Base-by-base conservation (phyloP, 495 filamentous ascomycete genomes). In the Haplographium delicatum region DNA sequence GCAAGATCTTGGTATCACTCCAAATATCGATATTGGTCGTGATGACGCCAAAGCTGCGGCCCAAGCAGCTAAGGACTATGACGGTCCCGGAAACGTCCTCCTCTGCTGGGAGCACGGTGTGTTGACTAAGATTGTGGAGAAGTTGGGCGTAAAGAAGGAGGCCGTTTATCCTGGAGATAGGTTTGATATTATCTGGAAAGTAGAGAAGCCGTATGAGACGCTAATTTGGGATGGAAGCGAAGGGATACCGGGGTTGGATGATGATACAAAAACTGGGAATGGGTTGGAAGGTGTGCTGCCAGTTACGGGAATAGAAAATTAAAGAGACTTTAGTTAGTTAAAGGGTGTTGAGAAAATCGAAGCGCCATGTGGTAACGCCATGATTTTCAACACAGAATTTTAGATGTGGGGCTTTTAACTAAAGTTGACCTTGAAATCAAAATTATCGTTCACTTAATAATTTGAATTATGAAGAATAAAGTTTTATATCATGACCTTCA, bases 91-190 rank as follows among this genome's bases (percentile, higher is more conserved):
- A 24, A 81, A 81, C 54, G 72, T 81, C 8, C 58, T 81, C 5
- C 71, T 81, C 37, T 81, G 75, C 65, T 81, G 78, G 78, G 70
- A 81, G 41, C 33, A 44, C 33, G 18, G 30, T 9, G 47, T 26
- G 7, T 24, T 56, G 77, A 34, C 69, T 64, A 67, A 73, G 55
- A 74, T 80, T 30, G 51, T 51, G 9, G 34, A 28, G 1, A 34
- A 25, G 0, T 27, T 68, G 0, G 59, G 62, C 55, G 66, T 68
- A 28, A 58, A 59, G 63, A 47, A 50, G 15, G 19, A 49, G 20
- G 31, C 57, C 68, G 39, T 54, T 59, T 64, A 59, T 33, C 60
- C 57, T 1, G 27, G 28, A 15, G 47, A 53, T 52, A 64, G 70
- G 3, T 72, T 65, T 35, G 66, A 72, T 57, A 30, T 71, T 9